These are phyloP conservation scores for Priceomyces fermenticarens DNA, from an alignment of 805 yeast genomes.

Conservation along the genomic window DNA sequence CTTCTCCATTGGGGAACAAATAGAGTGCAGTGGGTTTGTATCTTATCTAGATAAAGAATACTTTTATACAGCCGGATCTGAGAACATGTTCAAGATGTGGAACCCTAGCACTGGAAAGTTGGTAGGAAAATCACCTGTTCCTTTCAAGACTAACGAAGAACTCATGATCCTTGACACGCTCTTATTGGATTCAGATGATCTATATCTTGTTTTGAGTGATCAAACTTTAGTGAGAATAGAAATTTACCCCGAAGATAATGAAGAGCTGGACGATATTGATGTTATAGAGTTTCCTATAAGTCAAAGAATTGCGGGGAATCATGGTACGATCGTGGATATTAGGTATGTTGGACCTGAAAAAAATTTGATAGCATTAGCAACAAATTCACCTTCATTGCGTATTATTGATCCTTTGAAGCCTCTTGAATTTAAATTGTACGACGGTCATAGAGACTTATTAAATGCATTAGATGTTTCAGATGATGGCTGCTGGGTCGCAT, in stretches of 20 bases:
- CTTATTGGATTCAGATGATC: conserved; percentile 24
- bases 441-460: conserved; percentile 84
- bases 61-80: conserved; percentile 77
- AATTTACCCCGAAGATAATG: conserved; percentile 10
- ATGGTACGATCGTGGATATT: conserved; percentile 92
- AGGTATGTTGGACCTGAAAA: conserved; percentile 66
- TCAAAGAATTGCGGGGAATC: conserved; percentile 81
- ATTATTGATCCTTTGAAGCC: conserved; percentile 62
- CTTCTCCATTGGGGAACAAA: conserved; percentile 68
- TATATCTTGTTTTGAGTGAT: conserved; percentile 70
- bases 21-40: conserved; percentile 65
- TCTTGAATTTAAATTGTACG: conserved; percentile 59
- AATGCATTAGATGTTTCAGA: conserved; percentile 73
- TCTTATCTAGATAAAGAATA: conserved; percentile 25
- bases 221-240: conserved; percentile 68
- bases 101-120: conserved; percentile 47
- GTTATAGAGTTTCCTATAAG: conserved; percentile 34
- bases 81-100: conserved; percentile 67
- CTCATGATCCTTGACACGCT: conserved; percentile 62
- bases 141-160: conserved; percentile 66
- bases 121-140: conserved; percentile 44
- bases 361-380: conserved; percentile 73
- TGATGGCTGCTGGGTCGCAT: conserved; percentile 87
- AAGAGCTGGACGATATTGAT: conserved; percentile 15
- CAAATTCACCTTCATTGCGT: conserved; percentile 88